Base-by-base conservation (phyloP, 164 flowering plant genomes). In the Vitis vinifera region DNA sequence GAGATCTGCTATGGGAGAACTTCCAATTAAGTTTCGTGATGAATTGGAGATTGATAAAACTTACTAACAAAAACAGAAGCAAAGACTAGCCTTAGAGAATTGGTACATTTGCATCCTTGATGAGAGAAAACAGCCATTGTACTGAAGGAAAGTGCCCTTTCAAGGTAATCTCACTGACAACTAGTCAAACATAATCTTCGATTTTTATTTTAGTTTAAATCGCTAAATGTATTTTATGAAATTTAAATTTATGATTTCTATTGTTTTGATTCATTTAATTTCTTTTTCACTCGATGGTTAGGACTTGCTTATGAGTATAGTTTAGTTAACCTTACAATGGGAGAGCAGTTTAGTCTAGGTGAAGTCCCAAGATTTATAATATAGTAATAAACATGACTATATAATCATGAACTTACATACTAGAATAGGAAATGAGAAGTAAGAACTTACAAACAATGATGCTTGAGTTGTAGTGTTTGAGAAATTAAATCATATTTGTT, bases 261-360 rank as follows among this genome's bases (percentile, higher is more conserved):
- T 66, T 60, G 2, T 2, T 47, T 37, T 67, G 55, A 15, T 61
- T 55, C 27, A 16, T 49, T 17, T 67, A 27, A 15, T 37, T 68
- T 59, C 27, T 44, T 31, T 44, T 10, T 37, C 30, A 7, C 56
- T 23, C 10, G 16, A 19, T 65, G 17, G 27, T 16, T 50, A 87
- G 88, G 86, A 23, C 81, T 89, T 66, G 11, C 71, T 51, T 88
- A 84, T 17, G 86, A 88, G 76, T 88, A 86, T 76, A 84, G 70
- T 72, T 76, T 88, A 14, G 84, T 88, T 30, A 68, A 88, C 73
- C 84, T 86, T 66, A 3, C 13, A 16, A 85, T 79, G 75, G 85
- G 87, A 67, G 91, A 88, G 76, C 86, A 86, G 27, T 80, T 72
- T 53, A 77, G 68, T 73, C 75, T 89, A 76, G 94, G 94, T 89